Conservation (phyloP, 805 yeast species). For the Clavispora phyllophila region DNA sequence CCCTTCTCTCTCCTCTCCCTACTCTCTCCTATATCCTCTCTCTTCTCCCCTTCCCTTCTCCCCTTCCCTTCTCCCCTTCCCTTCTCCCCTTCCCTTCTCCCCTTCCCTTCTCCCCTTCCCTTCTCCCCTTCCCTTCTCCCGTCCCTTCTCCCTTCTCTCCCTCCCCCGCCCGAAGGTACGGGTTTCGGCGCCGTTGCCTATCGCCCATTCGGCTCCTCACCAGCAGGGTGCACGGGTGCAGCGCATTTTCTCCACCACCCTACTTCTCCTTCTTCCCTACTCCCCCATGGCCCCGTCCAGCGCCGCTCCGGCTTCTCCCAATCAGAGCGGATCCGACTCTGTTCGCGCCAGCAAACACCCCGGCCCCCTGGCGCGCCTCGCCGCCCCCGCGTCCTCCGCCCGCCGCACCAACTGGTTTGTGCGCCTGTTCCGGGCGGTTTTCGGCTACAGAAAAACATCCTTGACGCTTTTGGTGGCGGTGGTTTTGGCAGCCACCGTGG, state of each 20-base stretch:
- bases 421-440: slow-evolving; percentile 39
- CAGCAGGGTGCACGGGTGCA: slow-evolving; percentile 10
- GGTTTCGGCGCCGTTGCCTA: too few species aligned
- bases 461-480: slow-evolving; percentile 51
- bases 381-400: slow-evolving; percentile 3
- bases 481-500: slow-evolving; percentile 40
- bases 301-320: slow-evolving; percentile 6
- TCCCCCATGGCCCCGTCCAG: slow-evolving; percentile 8
- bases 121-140: too few species aligned
- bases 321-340: neutral
- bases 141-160: too few species aligned
- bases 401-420: slow-evolving; percentile 18
- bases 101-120: too few species aligned
- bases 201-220: too few species aligned
- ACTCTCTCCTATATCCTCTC: too few species aligned
- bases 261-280: slow-evolving; percentile 3
- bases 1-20: too few species aligned
- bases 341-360: neutral
- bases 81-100: too few species aligned
- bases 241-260: neutral
- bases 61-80: too few species aligned
- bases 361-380: slow-evolving; percentile 1
- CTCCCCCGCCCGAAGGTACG: too few species aligned
- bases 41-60: too few species aligned
- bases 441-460: slow-evolving; percentile 72